phyloP scores from a whole-genome alignment of 306 rosid genomes.

The Bauhinia variegata region DNA sequence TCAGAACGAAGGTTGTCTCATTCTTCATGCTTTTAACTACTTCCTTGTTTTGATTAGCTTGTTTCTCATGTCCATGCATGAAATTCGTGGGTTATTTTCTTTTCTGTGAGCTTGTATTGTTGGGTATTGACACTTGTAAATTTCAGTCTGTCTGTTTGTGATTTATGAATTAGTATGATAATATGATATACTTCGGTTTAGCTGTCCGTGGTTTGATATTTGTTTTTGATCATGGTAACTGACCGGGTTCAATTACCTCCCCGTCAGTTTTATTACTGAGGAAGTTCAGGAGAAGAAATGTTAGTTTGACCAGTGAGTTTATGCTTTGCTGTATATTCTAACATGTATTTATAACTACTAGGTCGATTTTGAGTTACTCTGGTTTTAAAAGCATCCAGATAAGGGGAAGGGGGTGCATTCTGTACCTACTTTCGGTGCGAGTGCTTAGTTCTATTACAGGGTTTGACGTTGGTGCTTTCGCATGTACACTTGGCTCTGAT shows the following conservation, averaged over 20 bases:
- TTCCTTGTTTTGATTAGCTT: constrained; percentile 6
- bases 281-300: constrained; percentile 10
- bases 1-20: constrained; percentile 22
- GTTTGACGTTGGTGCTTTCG: constrained; percentile 18
- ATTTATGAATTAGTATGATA: neutral
- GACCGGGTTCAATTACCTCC: neutral
- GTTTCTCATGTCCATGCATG: constrained; percentile 34
- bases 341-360: neutral
- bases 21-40: constrained; percentile 27
- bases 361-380: neutral
- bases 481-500: neutral
- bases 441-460: constrained; percentile 10
- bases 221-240: neutral
- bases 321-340: neutral
- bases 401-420: too few relatives aligned
- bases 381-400: too few relatives aligned
- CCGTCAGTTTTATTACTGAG: constrained; percentile 31
- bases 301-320: constrained; percentile 34
- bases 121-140: neutral
- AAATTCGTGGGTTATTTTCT: constrained; percentile 16
- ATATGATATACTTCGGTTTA: constrained; percentile 7
- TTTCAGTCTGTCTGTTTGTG: neutral
- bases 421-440: neutral
- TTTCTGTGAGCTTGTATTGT: neutral
- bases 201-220: constrained; percentile 29